Percentiles rank a stretch among this genome's conserved stretches.
Evolutionary conservation across 768 basidiomycete genomes (phyloP).

Genomic region (Collybia sordida): DNA sequence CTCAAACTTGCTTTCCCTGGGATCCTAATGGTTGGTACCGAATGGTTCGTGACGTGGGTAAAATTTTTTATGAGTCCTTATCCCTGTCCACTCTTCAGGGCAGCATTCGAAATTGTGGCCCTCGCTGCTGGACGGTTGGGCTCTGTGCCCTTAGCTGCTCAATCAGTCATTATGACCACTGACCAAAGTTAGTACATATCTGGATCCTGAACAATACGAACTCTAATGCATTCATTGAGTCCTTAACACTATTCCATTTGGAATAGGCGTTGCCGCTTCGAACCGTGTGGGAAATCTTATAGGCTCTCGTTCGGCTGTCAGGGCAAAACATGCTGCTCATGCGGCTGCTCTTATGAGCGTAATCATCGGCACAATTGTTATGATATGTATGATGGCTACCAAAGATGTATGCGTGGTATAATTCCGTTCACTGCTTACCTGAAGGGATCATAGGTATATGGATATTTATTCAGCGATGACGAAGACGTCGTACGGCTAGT

Average conservation of each 20-base stretch:
- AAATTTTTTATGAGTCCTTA: neutral
- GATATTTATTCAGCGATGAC: slow-evolving; percentile 71
- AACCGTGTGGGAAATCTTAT: slow-evolving; percentile 74
- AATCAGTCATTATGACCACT: slow-evolving; percentile 78
- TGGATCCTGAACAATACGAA: neutral
- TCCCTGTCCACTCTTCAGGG: slow-evolving; percentile 40
- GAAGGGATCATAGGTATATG: slow-evolving; percentile 46
- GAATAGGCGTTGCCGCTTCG: slow-evolving; percentile 73
- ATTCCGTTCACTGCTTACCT: too few relatives aligned
- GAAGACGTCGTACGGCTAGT: slow-evolving; percentile 55
- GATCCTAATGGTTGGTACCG: slow-evolving; percentile 77
- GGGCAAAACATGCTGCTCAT: slow-evolving; percentile 60
- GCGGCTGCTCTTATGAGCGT: slow-evolving; percentile 66
- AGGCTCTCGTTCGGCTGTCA: slow-evolving; percentile 50
- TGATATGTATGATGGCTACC: slow-evolving; percentile 53
- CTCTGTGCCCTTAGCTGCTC: slow-evolving; percentile 65
- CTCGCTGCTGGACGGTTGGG: slow-evolving; percentile 74
- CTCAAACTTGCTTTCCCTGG: slow-evolving; percentile 73
- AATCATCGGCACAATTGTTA: slow-evolving; percentile 54
- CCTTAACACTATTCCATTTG: slow-evolving; percentile 74
- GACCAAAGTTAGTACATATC: slow-evolving; percentile 62
- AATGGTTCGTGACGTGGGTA: slow-evolving; percentile 48
- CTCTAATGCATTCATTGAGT: slow-evolving; percentile 31
- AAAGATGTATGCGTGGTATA: slow-evolving; percentile 46
- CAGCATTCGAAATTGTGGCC: slow-evolving; percentile 81